Evolutionary conservation across 805 yeast species (phyloP), one percentile per base, ranked within the genome.

Genomic region (Ogataea corticis): DNA sequence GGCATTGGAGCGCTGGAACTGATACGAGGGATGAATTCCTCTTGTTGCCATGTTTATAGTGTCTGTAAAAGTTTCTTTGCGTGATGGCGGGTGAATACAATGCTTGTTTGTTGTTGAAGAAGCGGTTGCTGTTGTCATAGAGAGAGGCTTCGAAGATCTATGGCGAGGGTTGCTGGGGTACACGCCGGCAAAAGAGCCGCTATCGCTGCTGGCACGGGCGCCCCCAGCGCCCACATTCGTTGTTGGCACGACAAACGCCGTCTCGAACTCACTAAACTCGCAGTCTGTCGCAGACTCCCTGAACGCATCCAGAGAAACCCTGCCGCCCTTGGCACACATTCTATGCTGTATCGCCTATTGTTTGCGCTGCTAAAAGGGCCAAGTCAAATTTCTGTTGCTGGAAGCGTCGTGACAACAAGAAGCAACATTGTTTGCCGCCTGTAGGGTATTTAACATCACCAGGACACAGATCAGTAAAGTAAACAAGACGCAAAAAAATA

Each of bases 141-240:
- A 16, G 14, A 30, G n/a, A 34, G 18, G 33, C 37, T 21, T 21
- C 5, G 25, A 21, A 6, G 9, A 21, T 21, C 9, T 21, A 9
- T 6, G 25, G 15, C 30, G 28, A 31, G 11, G 38, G 47, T 45
- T 49, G 52, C 52, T 49, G 45, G 35, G 41, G 25, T 21, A 21
- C 9, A 9, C 25, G 25, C 25, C 25, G 25, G 7, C 7, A 9
- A 9, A 21, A 21, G 25, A 21, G 5, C 25, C 25, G 34, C 34
- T 25, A 11, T 7, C 7, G 28, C 28, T 11, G 28, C 28, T 25
- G 28, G 28, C 11, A n/a, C n/a, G n/a, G n/a, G n/a, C n/a, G n/a
- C n/a, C n/a, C n/a, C n/a, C n/a, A n/a, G n/a, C n/a, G n/a, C n/a
- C n/a, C n/a, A n/a, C n/a, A n/a, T 25, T 7, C 28, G 28, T 11